These are phyloP conservation scores for Neonectria hederae DNA, from an alignment of 2,329 filamentous ascomycete genomes.

Conservation along the genomic window DNA sequence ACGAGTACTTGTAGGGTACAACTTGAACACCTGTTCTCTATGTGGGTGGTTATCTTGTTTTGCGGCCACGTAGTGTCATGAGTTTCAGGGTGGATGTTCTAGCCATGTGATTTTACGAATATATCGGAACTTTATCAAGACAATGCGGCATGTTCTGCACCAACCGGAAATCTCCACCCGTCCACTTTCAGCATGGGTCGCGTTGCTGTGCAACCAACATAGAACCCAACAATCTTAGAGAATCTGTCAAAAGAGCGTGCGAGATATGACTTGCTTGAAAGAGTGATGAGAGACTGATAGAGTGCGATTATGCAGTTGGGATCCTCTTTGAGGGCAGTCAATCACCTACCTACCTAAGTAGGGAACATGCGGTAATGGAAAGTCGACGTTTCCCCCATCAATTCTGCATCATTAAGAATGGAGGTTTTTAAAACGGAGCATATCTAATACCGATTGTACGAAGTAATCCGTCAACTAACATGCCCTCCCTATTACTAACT, in stretches of 20 bases:
- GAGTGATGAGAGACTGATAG: not conserved
- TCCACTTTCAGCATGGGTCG: not conserved
- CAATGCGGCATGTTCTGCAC: not conserved
- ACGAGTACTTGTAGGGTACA: constrained; percentile 29
- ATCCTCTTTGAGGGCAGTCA: not conserved
- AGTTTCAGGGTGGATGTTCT: no score
- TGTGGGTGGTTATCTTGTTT: no score
- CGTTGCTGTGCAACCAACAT: not conserved
- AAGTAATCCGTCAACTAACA: no score
- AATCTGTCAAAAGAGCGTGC: not conserved
- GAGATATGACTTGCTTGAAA: not conserved
- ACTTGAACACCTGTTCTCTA: no score
- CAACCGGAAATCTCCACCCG: not conserved
- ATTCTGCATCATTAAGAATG: no score
- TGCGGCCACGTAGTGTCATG: no score
- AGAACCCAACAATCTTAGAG: not conserved
- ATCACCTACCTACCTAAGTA: no score
- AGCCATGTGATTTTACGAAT: constrained; percentile 19
- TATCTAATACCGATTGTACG: no score
- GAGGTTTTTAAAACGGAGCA: no score
- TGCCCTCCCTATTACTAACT: not conserved
- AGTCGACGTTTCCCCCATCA: no score
- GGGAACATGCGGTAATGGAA: no score
- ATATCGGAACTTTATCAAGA: constrained; percentile 23
- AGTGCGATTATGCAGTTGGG: not conserved